Conservation (phyloP, 176 grass and related monocot species). For the Canna indica region DNA sequence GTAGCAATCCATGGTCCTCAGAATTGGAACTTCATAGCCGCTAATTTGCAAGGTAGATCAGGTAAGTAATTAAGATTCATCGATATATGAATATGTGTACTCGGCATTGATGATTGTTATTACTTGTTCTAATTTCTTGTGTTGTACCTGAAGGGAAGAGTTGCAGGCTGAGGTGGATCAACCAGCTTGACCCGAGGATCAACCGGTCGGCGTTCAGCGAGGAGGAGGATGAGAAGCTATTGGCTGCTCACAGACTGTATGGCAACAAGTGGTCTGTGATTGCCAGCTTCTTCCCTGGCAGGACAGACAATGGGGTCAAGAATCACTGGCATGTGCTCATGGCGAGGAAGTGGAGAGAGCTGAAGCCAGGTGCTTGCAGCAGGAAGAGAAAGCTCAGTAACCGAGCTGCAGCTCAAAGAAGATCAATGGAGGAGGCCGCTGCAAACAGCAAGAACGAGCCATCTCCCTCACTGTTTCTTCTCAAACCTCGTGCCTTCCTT, state of each 20-base stretch:
- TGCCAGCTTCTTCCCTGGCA: constrained; percentile 72
- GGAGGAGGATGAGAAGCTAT: constrained; percentile 80
- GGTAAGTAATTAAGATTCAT: constrained; percentile 4
- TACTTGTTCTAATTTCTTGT: neutral
- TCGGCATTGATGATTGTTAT: neutral
- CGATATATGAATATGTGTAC: neutral
- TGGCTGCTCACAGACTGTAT: constrained; percentile 74
- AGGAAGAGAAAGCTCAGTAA: constrained; percentile 76
- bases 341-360: constrained; percentile 87
- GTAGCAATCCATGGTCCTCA: constrained; percentile 73
- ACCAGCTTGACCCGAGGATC: constrained; percentile 88
- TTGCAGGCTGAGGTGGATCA: constrained; percentile 86
- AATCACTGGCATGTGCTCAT: constrained; percentile 99
- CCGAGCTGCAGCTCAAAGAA: constrained; percentile 30
- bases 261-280: constrained; percentile 99
- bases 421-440: constrained; percentile 32
- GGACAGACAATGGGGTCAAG: constrained; percentile 90
- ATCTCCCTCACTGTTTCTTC: too few species aligned
- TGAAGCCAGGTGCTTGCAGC: constrained; percentile 48
- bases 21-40: constrained; percentile 96
- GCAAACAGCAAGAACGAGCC: neutral
- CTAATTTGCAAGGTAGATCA: constrained; percentile 89
- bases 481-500: too few species aligned
- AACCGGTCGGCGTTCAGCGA: constrained; percentile 64
- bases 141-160: constrained; percentile 51